Evolutionary conservation across 2,329 filamentous ascomycete genomes (phyloP).

Genomic region (Chalara sp.): DNA sequence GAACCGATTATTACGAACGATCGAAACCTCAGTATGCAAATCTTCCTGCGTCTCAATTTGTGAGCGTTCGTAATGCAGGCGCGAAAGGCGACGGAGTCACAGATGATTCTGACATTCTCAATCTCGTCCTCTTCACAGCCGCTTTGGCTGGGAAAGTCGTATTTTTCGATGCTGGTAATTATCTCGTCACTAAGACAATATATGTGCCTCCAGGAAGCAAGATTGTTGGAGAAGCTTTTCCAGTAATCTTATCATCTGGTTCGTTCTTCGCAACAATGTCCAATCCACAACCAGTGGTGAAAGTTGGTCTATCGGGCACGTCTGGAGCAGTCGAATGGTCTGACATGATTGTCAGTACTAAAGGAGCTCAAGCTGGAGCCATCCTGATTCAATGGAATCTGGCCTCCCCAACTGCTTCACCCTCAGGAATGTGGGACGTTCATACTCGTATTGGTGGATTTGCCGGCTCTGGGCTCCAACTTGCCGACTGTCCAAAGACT

Average conservation of each 20-base stretch:
- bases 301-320: slow-evolving; percentile 47
- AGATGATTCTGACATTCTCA: slow-evolving; percentile 54
- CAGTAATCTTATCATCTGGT: slow-evolving; percentile 32
- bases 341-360: slow-evolving; percentile 47
- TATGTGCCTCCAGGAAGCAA: slow-evolving; percentile 34
- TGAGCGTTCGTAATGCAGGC: slow-evolving; percentile 36
- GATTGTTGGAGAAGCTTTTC: slow-evolving; percentile 36
- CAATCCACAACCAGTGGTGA: slow-evolving; percentile 40
- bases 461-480: slow-evolving; percentile 38
- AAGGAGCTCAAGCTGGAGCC: slow-evolving; percentile 43
- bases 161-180: slow-evolving; percentile 50
- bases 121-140: slow-evolving; percentile 45
- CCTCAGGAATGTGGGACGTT: slow-evolving; percentile 43
- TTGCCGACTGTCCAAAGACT: slow-evolving; percentile 58
- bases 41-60: slow-evolving; percentile 31
- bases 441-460: slow-evolving; percentile 37
- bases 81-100: slow-evolving; percentile 45
- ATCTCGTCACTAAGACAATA: slow-evolving; percentile 42
- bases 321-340: slow-evolving; percentile 53
- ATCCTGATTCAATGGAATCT: slow-evolving; percentile 63
- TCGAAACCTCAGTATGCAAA: slow-evolving; percentile 49
- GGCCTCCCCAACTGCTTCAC: slow-evolving; percentile 33
- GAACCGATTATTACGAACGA: slow-evolving; percentile 39
- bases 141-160: slow-evolving; percentile 40
- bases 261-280: slow-evolving; percentile 34